A percentile compares a stretch with the other conserved stretches of the same genome.
Evolutionary conservation across 2,329 filamentous ascomycete genomes (phyloP).

Genomic region (Botrytis paeoniae): DNA sequence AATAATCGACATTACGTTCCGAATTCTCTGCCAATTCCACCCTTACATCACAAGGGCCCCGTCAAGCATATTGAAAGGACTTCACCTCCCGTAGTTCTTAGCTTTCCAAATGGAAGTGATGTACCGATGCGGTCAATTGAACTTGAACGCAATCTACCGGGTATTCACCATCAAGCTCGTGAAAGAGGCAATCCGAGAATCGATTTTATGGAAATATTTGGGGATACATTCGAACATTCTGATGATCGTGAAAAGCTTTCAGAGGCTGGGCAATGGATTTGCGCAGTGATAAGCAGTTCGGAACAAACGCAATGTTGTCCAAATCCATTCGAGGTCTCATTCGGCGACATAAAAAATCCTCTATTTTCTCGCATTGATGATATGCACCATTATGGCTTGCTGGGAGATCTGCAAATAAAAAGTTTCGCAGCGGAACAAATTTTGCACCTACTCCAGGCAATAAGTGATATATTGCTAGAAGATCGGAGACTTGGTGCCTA

Average conservation of each 20-base stretch:
- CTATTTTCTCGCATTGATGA: not conserved
- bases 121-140: not conserved
- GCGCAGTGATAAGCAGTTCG: not conserved
- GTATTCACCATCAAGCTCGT: constrained; percentile 13
- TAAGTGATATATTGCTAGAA: constrained; percentile 12
- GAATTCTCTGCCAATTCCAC: not conserved
- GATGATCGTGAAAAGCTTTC: constrained; percentile 13
- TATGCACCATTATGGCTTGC: not conserved
- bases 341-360: not conserved
- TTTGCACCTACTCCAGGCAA: constrained; percentile 15
- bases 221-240: constrained; percentile 6
- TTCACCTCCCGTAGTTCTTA: constrained; percentile 10
- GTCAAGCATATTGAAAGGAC: constrained; percentile 8
- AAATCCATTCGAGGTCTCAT: not conserved
- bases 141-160: constrained; percentile 9
- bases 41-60: not conserved
- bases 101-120: not conserved
- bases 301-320: not conserved
- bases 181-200: constrained; percentile 13
- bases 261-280: constrained; percentile 14
- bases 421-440: constrained; percentile 7
- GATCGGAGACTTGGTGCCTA: constrained; percentile 1
- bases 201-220: constrained; percentile 8
- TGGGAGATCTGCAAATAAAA: constrained; percentile 1
- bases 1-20: not conserved